Conservation (phyloP, 106 monocot genomes). For the Xerophyta viscosa region DNA sequence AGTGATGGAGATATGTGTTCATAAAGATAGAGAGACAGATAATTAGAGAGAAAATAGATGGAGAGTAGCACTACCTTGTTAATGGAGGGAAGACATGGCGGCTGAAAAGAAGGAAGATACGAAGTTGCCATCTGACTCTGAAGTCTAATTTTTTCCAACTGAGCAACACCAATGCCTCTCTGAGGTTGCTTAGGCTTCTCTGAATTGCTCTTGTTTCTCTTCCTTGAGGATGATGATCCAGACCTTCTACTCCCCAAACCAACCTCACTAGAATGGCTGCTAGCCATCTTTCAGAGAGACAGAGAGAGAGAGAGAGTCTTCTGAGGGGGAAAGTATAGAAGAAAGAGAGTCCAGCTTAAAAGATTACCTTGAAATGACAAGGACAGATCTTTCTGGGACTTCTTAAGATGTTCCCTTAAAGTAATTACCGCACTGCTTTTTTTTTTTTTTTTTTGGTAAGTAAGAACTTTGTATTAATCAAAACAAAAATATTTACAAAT, state of each 20-base stretch:
- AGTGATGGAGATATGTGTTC: too few species aligned
- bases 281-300: constrained; percentile 19
- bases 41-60: too few species aligned
- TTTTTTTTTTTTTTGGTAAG: too few species aligned
- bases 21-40: too few species aligned
- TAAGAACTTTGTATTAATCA: too few species aligned
- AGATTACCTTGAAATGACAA: constrained; percentile 9
- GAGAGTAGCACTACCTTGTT: too few species aligned
- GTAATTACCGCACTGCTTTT: constrained; percentile 22
- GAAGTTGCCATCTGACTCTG: constrained; percentile 47
- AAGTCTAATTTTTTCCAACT: constrained; percentile 64
- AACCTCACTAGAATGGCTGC: constrained; percentile 18
- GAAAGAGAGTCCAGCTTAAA: too few species aligned
- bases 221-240: constrained; percentile 28
- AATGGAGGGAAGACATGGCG: too few species aligned
- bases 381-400: constrained; percentile 17
- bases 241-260: constrained; percentile 11
- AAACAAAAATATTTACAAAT: too few species aligned
- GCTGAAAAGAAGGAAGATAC: too few species aligned
- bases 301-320: constrained; percentile 9
- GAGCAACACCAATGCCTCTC: constrained; percentile 74
- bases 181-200: constrained; percentile 45
- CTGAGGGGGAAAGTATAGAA: too few species aligned
- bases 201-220: constrained; percentile 29
- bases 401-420: constrained; percentile 9